Evolutionary conservation across 805 yeast species (phyloP).

Genomic region (Yamadazyma phyllophila): DNA sequence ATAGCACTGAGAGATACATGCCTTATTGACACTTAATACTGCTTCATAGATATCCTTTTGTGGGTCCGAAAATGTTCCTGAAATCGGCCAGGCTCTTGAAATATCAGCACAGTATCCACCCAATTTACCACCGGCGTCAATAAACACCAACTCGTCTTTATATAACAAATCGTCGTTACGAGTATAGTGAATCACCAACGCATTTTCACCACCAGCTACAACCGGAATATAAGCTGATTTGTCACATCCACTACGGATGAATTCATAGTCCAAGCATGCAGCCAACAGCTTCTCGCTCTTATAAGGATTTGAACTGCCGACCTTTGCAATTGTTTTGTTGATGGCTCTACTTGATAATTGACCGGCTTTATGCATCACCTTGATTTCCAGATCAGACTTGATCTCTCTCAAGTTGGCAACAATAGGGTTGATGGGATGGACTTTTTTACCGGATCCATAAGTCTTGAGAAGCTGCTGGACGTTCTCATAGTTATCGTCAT

Average conservation of each 20-base stretch:
- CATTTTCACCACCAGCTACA: slow-evolving; percentile 90
- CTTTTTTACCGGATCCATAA: slow-evolving; percentile 25
- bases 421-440: slow-evolving; percentile 42
- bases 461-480: slow-evolving; percentile 10
- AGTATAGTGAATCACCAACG: slow-evolving; percentile 90
- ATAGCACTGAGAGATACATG: slow-evolving; percentile 70
- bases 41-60: slow-evolving; percentile 88
- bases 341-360: slow-evolving; percentile 79
- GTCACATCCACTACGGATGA: slow-evolving; percentile 86
- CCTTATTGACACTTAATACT: slow-evolving; percentile 77
- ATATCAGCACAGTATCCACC: slow-evolving; percentile 97
- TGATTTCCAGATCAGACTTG: slow-evolving; percentile 75
- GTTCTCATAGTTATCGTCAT: slow-evolving; percentile 5
- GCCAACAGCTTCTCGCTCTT: slow-evolving; percentile 74
- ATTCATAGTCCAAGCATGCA: slow-evolving; percentile 77
- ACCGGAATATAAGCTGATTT: slow-evolving; percentile 91
- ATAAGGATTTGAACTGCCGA: slow-evolving; percentile 45
- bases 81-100: slow-evolving; percentile 93
- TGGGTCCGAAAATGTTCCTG: slow-evolving; percentile 67
- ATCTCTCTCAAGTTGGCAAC: slow-evolving; percentile 56
- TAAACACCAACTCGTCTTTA: slow-evolving; percentile 78
- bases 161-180: slow-evolving; percentile 81
- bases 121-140: slow-evolving; percentile 90
- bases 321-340: slow-evolving; percentile 72
- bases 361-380: slow-evolving; percentile 79